Base-by-base conservation (phyloP, 2,329 filamentous ascomycete genomes). In the Zarea fungicola region DNA sequence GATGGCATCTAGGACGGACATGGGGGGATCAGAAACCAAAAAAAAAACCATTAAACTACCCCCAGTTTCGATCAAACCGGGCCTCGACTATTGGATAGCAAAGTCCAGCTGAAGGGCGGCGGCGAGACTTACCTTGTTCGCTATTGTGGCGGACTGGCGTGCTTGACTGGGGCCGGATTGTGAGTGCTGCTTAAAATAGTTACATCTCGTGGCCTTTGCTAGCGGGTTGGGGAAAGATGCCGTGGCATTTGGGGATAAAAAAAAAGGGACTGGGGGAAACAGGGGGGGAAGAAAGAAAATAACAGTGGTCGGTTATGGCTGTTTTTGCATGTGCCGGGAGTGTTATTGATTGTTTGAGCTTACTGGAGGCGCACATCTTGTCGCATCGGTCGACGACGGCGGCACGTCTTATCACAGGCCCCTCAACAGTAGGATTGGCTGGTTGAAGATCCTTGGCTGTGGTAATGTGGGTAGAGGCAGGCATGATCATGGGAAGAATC, bases 81-180 rank as follows among this genome's bases (percentile, higher is more conserved):
- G n/a, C n/a, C 35, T 23, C 31, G 19, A 19, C 23, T 29, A 28
- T 32, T 36, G 9, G 35, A 5, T 16, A 10, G 14, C 9, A 37
- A 13, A 23, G 34, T 19, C 19, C 18, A 28, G 45, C 36, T 29
- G 37, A 48, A 37, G 37, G n/a, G 21, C 37, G 6, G n/a, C 29
- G 44, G 37, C 7, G 26, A 55, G 10, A 37, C 70, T 57, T 60
- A 81, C 79, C 79, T 73, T 87, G 81, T 59, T 82, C 76, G 48
- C 83, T 84, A 57, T 88, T 83, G 58, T 89, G 85, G 54, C 85
- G 83, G 19, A 89, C 72, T 6, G 78, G 75, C 1, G 81, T 82
- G 3, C 74, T 67, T 23, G 80, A 80, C 45, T 78, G 75, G 6
- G 84, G 81, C 54, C 80, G 78, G 2, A 83, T 78, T 32, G 82